Evolutionary conservation across 1,139 yeast species (phyloP).

Genomic region (Magnusiomyces suaveolens): DNA sequence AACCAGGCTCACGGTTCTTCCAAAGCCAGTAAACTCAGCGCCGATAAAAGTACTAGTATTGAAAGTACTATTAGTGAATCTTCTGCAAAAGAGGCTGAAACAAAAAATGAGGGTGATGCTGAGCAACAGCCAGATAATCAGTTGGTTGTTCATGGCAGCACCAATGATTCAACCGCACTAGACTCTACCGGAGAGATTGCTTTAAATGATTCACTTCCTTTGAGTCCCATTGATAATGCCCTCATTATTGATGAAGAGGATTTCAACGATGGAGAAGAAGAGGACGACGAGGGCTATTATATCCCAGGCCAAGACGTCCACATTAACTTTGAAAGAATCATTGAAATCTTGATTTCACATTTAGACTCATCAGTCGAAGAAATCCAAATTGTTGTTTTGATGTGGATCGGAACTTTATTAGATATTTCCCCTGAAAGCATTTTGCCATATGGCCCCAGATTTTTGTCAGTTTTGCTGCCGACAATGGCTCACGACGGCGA

Average conservation of each 20-base stretch:
- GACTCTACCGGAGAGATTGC: background rate
- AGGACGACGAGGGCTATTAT: slow-evolving; percentile 47
- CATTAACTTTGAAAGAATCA: slow-evolving; percentile 70
- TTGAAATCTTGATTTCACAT: slow-evolving; percentile 70
- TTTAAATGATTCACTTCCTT: background rate
- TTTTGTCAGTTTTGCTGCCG: slow-evolving; percentile 48
- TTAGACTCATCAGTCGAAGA: slow-evolving; percentile 66
- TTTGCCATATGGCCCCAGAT: slow-evolving; percentile 51
- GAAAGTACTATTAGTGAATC: background rate
- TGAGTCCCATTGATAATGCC: slow-evolving; percentile 10
- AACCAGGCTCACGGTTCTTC: background rate
- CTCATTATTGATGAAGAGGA: slow-evolving; percentile 17
- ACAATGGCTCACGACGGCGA: slow-evolving; percentile 46
- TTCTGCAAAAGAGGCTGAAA: background rate
- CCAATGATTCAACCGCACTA: background rate
- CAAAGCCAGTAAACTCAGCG: background rate
- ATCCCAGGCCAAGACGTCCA: slow-evolving; percentile 81
- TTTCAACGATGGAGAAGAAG: slow-evolving; percentile 23
- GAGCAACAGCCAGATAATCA: background rate
- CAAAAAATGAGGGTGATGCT: background rate
- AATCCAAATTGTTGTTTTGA: slow-evolving; percentile 68
- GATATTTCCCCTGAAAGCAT: slow-evolving; percentile 71
- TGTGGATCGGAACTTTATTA: slow-evolving; percentile 73
- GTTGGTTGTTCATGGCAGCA: background rate
- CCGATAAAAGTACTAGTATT: background rate